These are phyloP conservation scores for Adiantum capillusveneris DNA, from an alignment of 75 land plant species.

Conservation along the genomic window DNA sequence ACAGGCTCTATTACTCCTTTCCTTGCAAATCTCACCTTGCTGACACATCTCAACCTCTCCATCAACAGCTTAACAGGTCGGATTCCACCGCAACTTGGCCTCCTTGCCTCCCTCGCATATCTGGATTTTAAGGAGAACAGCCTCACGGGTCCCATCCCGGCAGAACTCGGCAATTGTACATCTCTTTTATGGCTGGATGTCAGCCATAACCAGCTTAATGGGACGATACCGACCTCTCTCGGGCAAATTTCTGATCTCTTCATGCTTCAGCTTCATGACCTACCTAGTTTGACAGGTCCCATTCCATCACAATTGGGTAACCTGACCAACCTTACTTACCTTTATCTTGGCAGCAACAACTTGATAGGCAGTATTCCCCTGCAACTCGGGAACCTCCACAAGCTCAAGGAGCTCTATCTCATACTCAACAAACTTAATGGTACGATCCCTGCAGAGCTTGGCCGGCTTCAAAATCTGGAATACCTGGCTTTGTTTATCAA, in stretches of 20 bases:
- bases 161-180: constrained; percentile 36
- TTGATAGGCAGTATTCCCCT: constrained; percentile 24
- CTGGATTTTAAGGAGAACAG: constrained; percentile 61
- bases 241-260: constrained; percentile 2
- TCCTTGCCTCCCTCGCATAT: constrained; percentile 42
- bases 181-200: constrained; percentile 59
- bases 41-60: constrained; percentile 20
- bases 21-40: constrained; percentile 14
- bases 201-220: constrained; percentile 54
- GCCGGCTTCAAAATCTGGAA: constrained; percentile 6
- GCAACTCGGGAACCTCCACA: constrained; percentile 14
- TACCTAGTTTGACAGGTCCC: constrained; percentile 8
- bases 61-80: constrained; percentile 27
- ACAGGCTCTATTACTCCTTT: constrained; percentile 28
- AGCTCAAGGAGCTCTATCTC: constrained; percentile 9
- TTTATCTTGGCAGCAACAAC: constrained; percentile 16
- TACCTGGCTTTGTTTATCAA: constrained; percentile 10
- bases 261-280: constrained; percentile 8
- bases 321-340: constrained; percentile 15
- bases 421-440: constrained; percentile 21
- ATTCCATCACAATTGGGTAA: constrained; percentile 12
- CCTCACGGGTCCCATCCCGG: constrained; percentile 54
- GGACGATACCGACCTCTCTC: constrained; percentile 34
- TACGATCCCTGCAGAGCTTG: constrained; percentile 18
- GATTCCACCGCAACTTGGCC: constrained; percentile 47